A percentile compares a stretch with the other conserved stretches of the same genome.
Evolutionary conservation across 805 yeast species (phyloP).

Genomic region (Torulaspora quercuum): DNA sequence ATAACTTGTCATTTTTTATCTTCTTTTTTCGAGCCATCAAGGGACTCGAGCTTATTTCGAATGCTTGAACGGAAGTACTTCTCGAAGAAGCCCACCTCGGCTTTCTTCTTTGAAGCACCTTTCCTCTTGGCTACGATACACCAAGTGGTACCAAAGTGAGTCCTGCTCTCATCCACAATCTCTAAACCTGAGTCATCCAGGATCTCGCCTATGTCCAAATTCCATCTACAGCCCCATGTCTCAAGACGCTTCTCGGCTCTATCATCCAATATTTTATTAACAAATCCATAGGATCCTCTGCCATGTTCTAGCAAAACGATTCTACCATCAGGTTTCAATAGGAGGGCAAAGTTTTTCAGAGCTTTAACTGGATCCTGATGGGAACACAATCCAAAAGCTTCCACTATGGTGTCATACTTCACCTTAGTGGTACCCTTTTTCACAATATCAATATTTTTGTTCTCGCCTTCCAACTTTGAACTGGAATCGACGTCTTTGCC

Average conservation of each 20-base stretch:
- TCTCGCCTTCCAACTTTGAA: conserved; percentile 12
- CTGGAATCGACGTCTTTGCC: conserved; percentile 22
- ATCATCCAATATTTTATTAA: conserved; percentile 76
- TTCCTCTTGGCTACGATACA: conserved; percentile 70
- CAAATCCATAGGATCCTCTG: conserved; percentile 70
- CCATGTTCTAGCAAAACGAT: conserved; percentile 90
- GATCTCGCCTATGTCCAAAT: conserved; percentile 85
- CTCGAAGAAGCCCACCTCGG: conserved; percentile 49
- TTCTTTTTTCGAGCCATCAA: conserved; percentile 11
- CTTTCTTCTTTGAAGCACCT: conserved; percentile 51
- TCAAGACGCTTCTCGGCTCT: conserved; percentile 79
- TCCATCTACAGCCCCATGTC: conserved; percentile 98
- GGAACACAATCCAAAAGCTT: conserved; percentile 93
- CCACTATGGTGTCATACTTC: conserved; percentile 86
- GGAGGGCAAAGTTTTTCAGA: conserved; percentile 61
- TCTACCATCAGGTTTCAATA: conserved; percentile 87
- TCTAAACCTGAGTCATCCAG: conserved; percentile 81
- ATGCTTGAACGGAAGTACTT: conserved; percentile 45
- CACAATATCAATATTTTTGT: conserved; percentile 23
- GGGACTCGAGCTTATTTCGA: conserved; percentile 26
- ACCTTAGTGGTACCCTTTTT: conserved; percentile 34
- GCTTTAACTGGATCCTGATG: conserved; percentile 90
- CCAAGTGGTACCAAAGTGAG: conserved; percentile 93
- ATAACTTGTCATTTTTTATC: conserved; percentile 10
- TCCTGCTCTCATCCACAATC: conserved; percentile 72